These are phyloP conservation scores for Podaxis sp. DNA, from an alignment of 768 basidiomycete species.

Conservation along the genomic window DNA sequence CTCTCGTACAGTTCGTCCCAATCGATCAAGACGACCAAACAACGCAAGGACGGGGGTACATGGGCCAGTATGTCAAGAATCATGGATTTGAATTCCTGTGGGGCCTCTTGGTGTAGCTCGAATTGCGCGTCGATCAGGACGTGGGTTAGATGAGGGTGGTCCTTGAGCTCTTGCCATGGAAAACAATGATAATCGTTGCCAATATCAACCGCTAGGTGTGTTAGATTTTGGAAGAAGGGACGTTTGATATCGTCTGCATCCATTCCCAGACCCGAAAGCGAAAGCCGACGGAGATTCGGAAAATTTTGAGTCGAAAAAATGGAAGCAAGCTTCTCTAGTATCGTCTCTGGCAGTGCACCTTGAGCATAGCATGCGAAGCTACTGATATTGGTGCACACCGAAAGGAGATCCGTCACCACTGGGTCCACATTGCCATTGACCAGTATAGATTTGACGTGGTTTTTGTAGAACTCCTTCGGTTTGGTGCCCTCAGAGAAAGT, in stretches of 20 bases:
- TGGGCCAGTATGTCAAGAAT: not conserved
- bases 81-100: not conserved
- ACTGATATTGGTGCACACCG: not conserved
- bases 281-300: conserved; percentile 6
- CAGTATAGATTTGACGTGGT: conserved; percentile 4
- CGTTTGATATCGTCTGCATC: not conserved
- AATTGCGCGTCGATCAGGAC: conserved; percentile 6
- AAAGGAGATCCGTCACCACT: conserved; percentile 4
- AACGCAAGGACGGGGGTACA: not conserved
- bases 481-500: conserved; percentile 4
- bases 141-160: not conserved
- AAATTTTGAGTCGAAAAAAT: not conserved
- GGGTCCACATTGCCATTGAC: conserved; percentile 8
- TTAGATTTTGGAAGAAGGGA: conserved; percentile 2
- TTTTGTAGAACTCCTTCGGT: not conserved
- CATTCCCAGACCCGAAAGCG: not conserved
- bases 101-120: conserved; percentile 1
- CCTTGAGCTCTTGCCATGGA: not conserved
- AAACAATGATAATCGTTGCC: not conserved
- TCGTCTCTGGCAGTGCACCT: not conserved
- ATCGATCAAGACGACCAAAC: conserved; percentile 3
- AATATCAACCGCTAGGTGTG: conserved; percentile 6
- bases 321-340: conserved; percentile 1
- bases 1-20: conserved; percentile 8
- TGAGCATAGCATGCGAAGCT: conserved; percentile 9